Base-by-base conservation (phyloP, 2,329 filamentous ascomycete species). In the Verticillium tricorpus region DNA sequence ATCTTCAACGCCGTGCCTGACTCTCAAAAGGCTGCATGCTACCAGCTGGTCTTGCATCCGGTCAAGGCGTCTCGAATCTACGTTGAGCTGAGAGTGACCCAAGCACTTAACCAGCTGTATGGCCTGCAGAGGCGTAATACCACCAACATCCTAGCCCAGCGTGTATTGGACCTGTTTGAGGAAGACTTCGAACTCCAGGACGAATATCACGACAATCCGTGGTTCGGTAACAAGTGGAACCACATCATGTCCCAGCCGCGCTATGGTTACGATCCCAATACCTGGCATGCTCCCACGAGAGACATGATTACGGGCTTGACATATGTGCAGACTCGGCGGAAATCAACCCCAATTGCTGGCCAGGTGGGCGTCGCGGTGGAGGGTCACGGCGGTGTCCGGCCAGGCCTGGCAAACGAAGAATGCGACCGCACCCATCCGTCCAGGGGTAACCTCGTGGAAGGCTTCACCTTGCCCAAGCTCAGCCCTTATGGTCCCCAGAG, bases 11-110 rank as follows among this genome's bases (percentile, higher is more conserved):
- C 71, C 2, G 70, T 87, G 0, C 70, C 77, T 19, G 15, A 28
- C 0, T 31, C 50, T 1, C 25, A 64, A 0, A 80, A 81, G 61
- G 75, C 84, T 1, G 79, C 85, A 0, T 84, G 85, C 66, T 89
- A 86, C 69, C 80, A 89, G 66, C 80, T 86, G 62, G 77, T 89
- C 9, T 76, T 87, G 6, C 85, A 89, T 60, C 85, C 86, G 0
- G 79, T 85, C 56, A 80, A 83, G 39, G 85, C 85, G 2, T 84
- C 80, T 2, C 77, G 80, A n/a, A 82, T 83, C 39, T 82, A 83
- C 62, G 78, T 80, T 19, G 76, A 80, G 50, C 78, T 82, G 34
- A 78, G 77, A 59, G 77, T 82, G 14, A 78, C 73, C 1, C 73
- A 74, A 17, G 80, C 75, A 1, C 76, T 71, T 37, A 87, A 89